Evolutionary conservation across 139 green algal species (phyloP), one percentile per base, ranked within the genome.

Genomic region (Limnomonas spitsbergensis): DNA sequence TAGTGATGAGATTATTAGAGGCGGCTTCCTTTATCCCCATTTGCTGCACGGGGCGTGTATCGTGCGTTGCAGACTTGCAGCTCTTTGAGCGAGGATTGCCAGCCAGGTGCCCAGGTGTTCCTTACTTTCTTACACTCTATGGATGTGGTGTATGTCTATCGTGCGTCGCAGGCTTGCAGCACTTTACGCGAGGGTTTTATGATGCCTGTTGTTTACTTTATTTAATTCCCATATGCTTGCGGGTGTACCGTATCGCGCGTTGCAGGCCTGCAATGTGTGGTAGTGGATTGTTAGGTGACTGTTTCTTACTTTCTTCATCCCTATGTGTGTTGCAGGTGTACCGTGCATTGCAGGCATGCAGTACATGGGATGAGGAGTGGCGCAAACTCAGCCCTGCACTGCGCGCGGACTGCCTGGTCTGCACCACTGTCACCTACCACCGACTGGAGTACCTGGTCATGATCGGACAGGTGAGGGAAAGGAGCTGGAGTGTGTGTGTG

Each of bases 381-480:
- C 4, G 6, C 26, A 39, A 7, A 3, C 70, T 77, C 27, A 77
- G 34, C 70, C 70, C 70, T 38, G 70, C 70, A 4, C 9, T 34
- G 40, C 39, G 38, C 6, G 70, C 70, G 4, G 70, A 77, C 70
- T 77, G 70, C 40, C 6, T 77, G 70, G 7, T 38, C 6, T 36
- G 9, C 14, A 77, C 70, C 6, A 38, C 27, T 27, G 37, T 38
- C 6, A 77, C 70, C 4, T 66, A 67, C 29, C 39, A 14, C 7
- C 70, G 70, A 3, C 40, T 77, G 27, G 70, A 77, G 9, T 77
- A 35, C 39, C 70, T 77, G 34, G 26, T 77, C 29, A 70, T 32
- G 4, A 14, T 9, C 7, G 4, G 24, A 4, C 56, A 38, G 56
- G 29, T 34, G 61, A 72, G 26, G 29, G 61, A 37, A 37, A 37